These are phyloP conservation scores for Mortierella hygrophila DNA, from an alignment of 192 early-diverging fungal genomes.

Conservation along the genomic window DNA sequence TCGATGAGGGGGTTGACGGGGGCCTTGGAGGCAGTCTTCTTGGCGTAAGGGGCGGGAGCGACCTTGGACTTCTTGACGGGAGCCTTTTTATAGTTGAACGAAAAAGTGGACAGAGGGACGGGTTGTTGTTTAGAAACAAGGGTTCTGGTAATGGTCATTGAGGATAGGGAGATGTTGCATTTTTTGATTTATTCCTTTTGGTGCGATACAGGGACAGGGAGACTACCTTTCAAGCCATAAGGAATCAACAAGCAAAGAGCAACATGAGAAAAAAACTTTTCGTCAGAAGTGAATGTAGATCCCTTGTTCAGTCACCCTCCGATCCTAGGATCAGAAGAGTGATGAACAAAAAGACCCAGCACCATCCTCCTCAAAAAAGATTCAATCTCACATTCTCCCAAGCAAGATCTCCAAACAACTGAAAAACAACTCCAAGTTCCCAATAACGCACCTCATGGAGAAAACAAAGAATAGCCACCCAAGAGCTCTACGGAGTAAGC, in stretches of 20 bases:
- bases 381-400: slow-evolving; percentile 4
- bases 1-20: slow-evolving; percentile 92
- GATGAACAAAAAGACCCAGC: neutral
- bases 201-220: neutral
- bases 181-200: neutral
- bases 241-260: neutral
- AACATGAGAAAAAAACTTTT: neutral
- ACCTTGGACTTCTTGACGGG: slow-evolving; percentile 84
- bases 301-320: neutral
- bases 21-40: slow-evolving; percentile 78
- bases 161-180: slow-evolving; percentile 25
- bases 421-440: neutral
- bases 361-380: neutral
- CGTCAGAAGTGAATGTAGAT: neutral
- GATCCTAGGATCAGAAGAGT: neutral
- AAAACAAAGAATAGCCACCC: neutral
- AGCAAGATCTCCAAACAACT: neutral
- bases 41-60: slow-evolving; percentile 87
- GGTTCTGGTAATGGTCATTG: slow-evolving; percentile 52
- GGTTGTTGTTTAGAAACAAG: slow-evolving; percentile 21
- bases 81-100: slow-evolving; percentile 35
- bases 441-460: neutral
- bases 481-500: slow-evolving; percentile 50
- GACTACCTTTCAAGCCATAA: neutral
- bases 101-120: neutral